These are phyloP conservation scores for Tympanopsis confertula DNA, from an alignment of 2,329 filamentous ascomycete species.

Conservation along the genomic window DNA sequence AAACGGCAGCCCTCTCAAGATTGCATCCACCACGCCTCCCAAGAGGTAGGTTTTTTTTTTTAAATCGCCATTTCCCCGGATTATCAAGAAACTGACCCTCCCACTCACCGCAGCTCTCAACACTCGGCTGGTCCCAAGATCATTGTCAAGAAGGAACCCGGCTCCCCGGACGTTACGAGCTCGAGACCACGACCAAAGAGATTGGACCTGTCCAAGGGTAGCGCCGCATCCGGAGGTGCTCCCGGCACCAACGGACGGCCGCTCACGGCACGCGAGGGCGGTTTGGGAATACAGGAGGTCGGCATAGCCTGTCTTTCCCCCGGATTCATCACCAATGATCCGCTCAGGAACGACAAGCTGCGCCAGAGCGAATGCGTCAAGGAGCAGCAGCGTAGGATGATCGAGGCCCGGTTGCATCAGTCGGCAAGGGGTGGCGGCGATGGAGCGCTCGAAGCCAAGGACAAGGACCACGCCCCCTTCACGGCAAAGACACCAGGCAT, in stretches of 20 bases:
- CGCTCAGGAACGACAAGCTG: slow-evolving; percentile 89
- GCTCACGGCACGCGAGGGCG: slow-evolving; percentile 65
- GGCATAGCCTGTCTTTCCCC: slow-evolving; percentile 90
- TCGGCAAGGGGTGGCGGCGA: slow-evolving; percentile 51
- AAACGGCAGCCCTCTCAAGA: slow-evolving; percentile 3
- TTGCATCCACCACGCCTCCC: too few species aligned
- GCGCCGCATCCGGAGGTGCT: slow-evolving; percentile 27
- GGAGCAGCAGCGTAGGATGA: slow-evolving; percentile 88
- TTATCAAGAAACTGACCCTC: too few species aligned
- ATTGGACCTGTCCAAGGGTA: slow-evolving; percentile 64
- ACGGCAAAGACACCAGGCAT: slow-evolving; percentile 63
- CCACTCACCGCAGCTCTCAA: slow-evolving; percentile 6
- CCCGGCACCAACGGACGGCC: slow-evolving; percentile 58
- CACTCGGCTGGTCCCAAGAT: slow-evolving; percentile 51
- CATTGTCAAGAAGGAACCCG: slow-evolving; percentile 90
- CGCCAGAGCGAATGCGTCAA: slow-evolving; percentile 87
- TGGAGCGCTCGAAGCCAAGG: slow-evolving; percentile 32
- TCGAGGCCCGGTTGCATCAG: slow-evolving; percentile 80
- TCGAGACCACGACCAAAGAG: slow-evolving; percentile 66
- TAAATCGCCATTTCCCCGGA: too few species aligned
- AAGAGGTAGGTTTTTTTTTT: too few species aligned
- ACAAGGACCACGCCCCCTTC: slow-evolving; percentile 37
- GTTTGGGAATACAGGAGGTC: slow-evolving; percentile 77
- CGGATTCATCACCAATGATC: slow-evolving; percentile 90
- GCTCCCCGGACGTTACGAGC: slow-evolving; percentile 68